phyloP scores from a whole-genome alignment of 495 filamentous ascomycete genomes.

The Podospora didyma region DNA sequence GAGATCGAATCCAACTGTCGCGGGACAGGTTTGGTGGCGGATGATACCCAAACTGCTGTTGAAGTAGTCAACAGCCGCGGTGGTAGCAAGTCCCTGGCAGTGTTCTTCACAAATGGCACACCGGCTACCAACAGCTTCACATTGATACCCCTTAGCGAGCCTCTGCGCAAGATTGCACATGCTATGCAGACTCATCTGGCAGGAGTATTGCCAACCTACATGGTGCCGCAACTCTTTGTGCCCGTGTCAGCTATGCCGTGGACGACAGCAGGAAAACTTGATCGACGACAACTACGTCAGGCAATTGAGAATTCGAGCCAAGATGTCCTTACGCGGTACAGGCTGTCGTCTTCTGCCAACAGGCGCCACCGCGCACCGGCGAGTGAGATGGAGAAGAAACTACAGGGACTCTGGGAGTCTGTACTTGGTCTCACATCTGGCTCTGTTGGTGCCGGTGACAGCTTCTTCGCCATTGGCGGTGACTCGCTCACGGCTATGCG shows the following conservation, averaged over 20 bases:
- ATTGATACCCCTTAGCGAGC: slow-evolving; percentile 13
- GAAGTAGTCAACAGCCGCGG: slow-evolving; percentile 26
- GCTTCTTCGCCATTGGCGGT: slow-evolving; percentile 48
- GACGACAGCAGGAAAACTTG: slow-evolving; percentile 50
- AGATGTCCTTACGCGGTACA: slow-evolving; percentile 8
- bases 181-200: slow-evolving; percentile 21
- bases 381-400: slow-evolving; percentile 29
- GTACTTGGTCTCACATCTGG: slow-evolving; percentile 35
- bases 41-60: slow-evolving; percentile 16
- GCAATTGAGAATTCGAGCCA: slow-evolving; percentile 6
- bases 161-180: not conserved
- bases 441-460: slow-evolving; percentile 33
- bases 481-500: slow-evolving; percentile 49
- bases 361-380: slow-evolving; percentile 5
- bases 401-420: slow-evolving; percentile 44
- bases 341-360: slow-evolving; percentile 3
- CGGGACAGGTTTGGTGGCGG: not conserved
- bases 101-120: slow-evolving; percentile 11
- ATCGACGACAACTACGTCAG: slow-evolving; percentile 42
- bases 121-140: not conserved
- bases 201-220: slow-evolving; percentile 35
- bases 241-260: slow-evolving; percentile 49
- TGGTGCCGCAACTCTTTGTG: slow-evolving; percentile 57
- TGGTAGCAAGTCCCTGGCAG: slow-evolving; percentile 12
- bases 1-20: slow-evolving; percentile 29